Conservation (phyloP, 164 flowering plant genomes). For the Amborella trichopoda region DNA sequence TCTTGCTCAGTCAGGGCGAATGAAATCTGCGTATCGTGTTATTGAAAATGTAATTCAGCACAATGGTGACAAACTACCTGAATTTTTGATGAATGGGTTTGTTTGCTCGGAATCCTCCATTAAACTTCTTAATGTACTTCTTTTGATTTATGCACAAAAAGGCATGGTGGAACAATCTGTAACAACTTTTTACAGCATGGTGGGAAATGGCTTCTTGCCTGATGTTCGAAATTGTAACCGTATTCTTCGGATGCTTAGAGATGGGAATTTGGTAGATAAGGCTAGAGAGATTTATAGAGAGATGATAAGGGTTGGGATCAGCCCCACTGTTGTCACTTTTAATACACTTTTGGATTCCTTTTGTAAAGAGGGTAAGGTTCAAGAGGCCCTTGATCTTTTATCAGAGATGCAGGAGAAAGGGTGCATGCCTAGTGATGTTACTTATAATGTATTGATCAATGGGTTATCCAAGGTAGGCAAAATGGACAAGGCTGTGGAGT, state of each 20-base stretch:
- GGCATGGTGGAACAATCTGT: constrained; percentile 37
- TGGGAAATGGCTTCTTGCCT: constrained; percentile 34
- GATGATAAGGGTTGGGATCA: constrained; percentile 39
- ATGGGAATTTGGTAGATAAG: constrained; percentile 17
- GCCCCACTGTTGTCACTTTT: constrained; percentile 44
- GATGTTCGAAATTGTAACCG: constrained; percentile 65
- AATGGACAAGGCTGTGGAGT: constrained; percentile 30
- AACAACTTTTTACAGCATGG: constrained; percentile 41
- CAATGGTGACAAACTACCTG: constrained; percentile 30
- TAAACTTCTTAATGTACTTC: constrained; percentile 35
- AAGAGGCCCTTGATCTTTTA: constrained; percentile 24
- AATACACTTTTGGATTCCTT: constrained; percentile 48
- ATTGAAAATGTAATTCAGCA: constrained; percentile 21
- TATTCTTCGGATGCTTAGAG: constrained; percentile 40
- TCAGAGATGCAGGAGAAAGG: constrained; percentile 45
- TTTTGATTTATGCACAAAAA: constrained; percentile 33
- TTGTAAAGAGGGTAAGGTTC: constrained; percentile 42
- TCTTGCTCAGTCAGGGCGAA: constrained; percentile 21
- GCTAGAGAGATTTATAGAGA: constrained; percentile 32
- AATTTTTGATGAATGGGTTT: constrained; percentile 30
- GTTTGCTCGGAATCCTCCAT: constrained; percentile 5
- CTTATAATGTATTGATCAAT: constrained; percentile 52
- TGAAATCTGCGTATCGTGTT: constrained; percentile 29
- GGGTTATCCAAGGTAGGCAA: constrained; percentile 46
- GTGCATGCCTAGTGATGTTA: constrained; percentile 37